Percentiles rank a stretch among this genome's conserved stretches.
These are phyloP conservation scores for Penicillium sp. DNA, from an alignment of 2,329 filamentous ascomycete species.

Conservation along the genomic window DNA sequence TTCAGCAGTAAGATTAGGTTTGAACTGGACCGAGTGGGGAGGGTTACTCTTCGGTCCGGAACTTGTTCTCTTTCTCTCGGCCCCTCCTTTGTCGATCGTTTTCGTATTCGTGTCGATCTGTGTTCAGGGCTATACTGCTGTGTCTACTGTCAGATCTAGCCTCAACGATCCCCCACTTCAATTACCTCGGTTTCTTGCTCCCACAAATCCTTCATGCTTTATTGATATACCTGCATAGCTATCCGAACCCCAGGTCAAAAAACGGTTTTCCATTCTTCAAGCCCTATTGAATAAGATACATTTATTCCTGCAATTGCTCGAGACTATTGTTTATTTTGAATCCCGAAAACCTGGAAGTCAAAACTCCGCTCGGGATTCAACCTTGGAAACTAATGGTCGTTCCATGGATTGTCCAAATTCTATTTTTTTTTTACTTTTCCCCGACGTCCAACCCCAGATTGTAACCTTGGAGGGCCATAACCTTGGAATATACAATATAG, in stretches of 20 bases:
- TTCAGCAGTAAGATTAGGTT: not conserved
- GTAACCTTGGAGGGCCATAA: not conserved
- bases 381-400: not conserved
- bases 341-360: not conserved
- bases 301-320: not conserved
- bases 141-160: slow-evolving; percentile 11
- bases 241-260: slow-evolving; percentile 1
- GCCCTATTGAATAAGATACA: not conserved
- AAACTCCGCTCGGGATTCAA: not conserved
- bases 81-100: slow-evolving; percentile 3
- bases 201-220: not conserved
- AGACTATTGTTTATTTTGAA: not conserved
- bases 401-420: not conserved
- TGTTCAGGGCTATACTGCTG: not conserved
- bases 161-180: not conserved
- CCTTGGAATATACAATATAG: not conserved
- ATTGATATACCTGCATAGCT: slow-evolving; percentile 9
- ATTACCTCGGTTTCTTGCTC: not conserved
- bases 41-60: slow-evolving; percentile 4
- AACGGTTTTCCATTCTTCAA: slow-evolving; percentile 9
- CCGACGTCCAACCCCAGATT: not conserved
- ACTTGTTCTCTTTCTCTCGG: not conserved
- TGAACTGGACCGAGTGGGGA: not conserved
- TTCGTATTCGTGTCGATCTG: not conserved
- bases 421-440: not conserved